Percentiles rank a stretch among this genome's conserved stretches.
Conservation (phyloP, 2,329 filamentous ascomycete genomes). For the Hymenoscyphus fraxineus region DNA sequence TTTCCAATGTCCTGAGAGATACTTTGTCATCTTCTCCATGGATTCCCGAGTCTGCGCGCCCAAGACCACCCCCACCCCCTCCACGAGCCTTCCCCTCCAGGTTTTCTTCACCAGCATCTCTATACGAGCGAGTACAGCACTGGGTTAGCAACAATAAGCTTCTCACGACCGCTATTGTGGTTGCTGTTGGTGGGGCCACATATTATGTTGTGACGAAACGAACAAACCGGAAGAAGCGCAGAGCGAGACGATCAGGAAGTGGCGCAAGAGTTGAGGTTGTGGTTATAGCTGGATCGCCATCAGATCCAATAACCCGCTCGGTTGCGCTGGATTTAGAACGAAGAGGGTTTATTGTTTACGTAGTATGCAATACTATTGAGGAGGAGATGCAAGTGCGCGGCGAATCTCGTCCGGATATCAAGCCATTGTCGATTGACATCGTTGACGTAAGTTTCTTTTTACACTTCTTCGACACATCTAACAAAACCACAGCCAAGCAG, state of each 20-base stretch:
- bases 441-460: conserved; percentile 59
- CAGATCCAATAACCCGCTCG: conserved; percentile 77
- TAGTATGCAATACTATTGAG: conserved; percentile 80
- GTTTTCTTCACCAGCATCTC: conserved; percentile 34
- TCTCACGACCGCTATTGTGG: conserved; percentile 65
- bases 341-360: conserved; percentile 87
- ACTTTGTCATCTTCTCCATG: conserved; percentile 64
- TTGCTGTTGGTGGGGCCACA: conserved; percentile 64
- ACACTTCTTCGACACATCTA: conserved; percentile 10
- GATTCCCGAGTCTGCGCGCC: conserved; percentile 67
- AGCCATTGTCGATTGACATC: conserved; percentile 77
- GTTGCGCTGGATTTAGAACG: conserved; percentile 83
- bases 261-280: conserved; percentile 83
- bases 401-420: conserved; percentile 76
- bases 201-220: conserved; percentile 40
- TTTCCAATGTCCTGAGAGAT: conserved; percentile 68
- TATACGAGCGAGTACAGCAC: conserved; percentile 55
- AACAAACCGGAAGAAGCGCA: conserved; percentile 55
- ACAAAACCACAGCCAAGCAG: conserved; percentile 54
- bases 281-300: conserved; percentile 83
- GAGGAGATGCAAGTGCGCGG: conserved; percentile 77
- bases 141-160: conserved; percentile 74
- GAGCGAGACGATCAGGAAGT: conserved; percentile 74
- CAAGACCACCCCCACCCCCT: conserved; percentile 46
- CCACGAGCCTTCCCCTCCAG: conserved; percentile 32